Evolutionary conservation across 768 basidiomycete genomes (phyloP).

Genomic region (Cystofilobasidium capitatum): DNA sequence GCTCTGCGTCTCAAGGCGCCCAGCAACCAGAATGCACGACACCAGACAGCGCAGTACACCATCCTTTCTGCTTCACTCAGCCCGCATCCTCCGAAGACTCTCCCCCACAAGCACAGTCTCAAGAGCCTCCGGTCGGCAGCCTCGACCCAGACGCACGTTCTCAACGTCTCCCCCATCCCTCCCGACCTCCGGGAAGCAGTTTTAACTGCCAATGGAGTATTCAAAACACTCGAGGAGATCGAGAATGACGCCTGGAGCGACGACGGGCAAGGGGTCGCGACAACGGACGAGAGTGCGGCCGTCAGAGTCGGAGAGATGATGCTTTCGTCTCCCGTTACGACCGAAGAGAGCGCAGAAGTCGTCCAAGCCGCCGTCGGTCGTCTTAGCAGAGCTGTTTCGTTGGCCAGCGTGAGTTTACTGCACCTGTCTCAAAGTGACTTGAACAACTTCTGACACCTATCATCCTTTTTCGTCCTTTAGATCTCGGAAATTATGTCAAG

Average conservation of each 20-base stretch:
- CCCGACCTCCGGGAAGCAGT: background rate
- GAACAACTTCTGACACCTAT: background rate
- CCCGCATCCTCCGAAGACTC: background rate
- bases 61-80: background rate
- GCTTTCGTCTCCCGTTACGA: background rate
- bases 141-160: background rate
- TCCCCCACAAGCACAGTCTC: background rate
- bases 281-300: background rate
- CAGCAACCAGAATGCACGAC: background rate
- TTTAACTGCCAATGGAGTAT: background rate
- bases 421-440: background rate
- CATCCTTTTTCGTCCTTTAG: too few relatives aligned
- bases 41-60: background rate
- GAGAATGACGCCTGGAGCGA: conserved; percentile 1
- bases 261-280: background rate
- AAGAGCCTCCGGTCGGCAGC: conserved; percentile 1
- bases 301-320: background rate
- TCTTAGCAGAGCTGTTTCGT: background rate
- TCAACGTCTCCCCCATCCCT: background rate
- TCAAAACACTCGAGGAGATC: background rate
- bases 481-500: background rate
- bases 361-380: background rate
- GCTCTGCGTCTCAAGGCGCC: background rate
- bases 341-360: background rate
- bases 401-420: background rate